These are phyloP conservation scores for Corylus americana DNA, from an alignment of 306 rosid species.

Conservation along the genomic window DNA sequence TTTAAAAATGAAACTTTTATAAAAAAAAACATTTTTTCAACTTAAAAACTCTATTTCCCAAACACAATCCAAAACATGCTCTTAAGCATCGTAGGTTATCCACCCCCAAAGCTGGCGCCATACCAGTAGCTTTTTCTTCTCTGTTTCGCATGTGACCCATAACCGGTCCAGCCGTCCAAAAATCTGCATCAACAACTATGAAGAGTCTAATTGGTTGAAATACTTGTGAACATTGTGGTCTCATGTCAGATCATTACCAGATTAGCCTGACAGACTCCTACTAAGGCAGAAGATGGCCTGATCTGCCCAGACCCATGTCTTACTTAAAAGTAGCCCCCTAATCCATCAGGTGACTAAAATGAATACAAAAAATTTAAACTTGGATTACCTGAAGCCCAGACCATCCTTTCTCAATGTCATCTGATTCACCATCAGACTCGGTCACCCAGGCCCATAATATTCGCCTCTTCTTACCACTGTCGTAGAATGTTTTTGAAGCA, in stretches of 20 bases:
- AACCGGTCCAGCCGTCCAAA: too few relatives aligned
- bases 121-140: too few relatives aligned
- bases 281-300: too few relatives aligned
- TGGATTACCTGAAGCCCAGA: constrained; percentile 67
- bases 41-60: too few relatives aligned
- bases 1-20: too few relatives aligned
- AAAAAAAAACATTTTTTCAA: too few relatives aligned
- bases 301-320: too few relatives aligned
- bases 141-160: too few relatives aligned
- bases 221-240: background rate
- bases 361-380: background rate
- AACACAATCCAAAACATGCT: too few relatives aligned
- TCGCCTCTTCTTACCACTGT: constrained; percentile 47
- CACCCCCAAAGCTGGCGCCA: too few relatives aligned
- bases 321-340: background rate
- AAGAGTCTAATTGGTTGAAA: background rate
- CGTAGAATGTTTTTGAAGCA: constrained; percentile 61
- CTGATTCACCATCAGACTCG: constrained; percentile 38
- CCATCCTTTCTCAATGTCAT: constrained; percentile 66
- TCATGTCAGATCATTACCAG: background rate
- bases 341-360: background rate
- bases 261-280: background rate
- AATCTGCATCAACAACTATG: background rate
- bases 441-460: constrained; percentile 58
- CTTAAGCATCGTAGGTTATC: too few relatives aligned